phyloP scores from a whole-genome alignment of 2,329 filamentous ascomycete species.

The Stenocarpella maydis region DNA sequence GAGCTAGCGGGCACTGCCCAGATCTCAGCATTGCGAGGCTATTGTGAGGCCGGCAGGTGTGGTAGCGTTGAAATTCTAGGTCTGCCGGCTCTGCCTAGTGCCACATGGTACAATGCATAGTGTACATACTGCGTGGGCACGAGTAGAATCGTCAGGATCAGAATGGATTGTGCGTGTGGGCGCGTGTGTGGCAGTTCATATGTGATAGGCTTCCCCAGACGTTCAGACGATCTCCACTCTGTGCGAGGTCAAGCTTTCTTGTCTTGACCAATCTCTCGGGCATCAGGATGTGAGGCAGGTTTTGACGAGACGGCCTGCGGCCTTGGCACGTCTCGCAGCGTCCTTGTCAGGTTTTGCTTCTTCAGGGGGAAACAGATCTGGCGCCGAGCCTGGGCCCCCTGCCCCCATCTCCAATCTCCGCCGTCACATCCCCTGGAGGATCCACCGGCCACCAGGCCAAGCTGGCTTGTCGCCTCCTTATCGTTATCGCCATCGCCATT shows the following conservation, averaged over 20 bases:
- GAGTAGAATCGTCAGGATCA: not conserved
- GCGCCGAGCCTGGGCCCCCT: constrained; percentile 5
- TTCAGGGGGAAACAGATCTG: constrained; percentile 18
- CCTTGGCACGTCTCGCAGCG: constrained; percentile 21
- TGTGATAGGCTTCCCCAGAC: constrained; percentile 11
- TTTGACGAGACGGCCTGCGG: constrained; percentile 20
- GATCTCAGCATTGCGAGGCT: constrained; percentile 15
- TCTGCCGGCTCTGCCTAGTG: not conserved
- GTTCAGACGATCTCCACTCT: constrained; percentile 22
- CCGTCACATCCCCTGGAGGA: not conserved
- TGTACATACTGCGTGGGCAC: too few relatives aligned
- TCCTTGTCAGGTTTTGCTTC: not conserved
- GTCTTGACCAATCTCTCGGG: constrained; percentile 2
- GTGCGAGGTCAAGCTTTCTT: constrained; percentile 14
- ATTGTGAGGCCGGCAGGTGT: constrained; percentile 16
- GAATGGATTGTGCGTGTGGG: too few relatives aligned
- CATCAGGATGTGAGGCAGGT: constrained; percentile 6
- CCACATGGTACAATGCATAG: too few relatives aligned
- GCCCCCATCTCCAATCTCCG: not conserved
- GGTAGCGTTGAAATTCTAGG: not conserved
- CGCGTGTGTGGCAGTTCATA: too few relatives aligned
- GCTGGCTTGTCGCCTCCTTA: not conserved
- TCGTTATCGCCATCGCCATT: constrained; percentile 19
- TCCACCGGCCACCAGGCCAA: too few relatives aligned
- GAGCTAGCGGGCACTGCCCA: constrained; percentile 7